Conservation (phyloP, 1,139 yeast genomes). For the Candida sanyaensis region DNA sequence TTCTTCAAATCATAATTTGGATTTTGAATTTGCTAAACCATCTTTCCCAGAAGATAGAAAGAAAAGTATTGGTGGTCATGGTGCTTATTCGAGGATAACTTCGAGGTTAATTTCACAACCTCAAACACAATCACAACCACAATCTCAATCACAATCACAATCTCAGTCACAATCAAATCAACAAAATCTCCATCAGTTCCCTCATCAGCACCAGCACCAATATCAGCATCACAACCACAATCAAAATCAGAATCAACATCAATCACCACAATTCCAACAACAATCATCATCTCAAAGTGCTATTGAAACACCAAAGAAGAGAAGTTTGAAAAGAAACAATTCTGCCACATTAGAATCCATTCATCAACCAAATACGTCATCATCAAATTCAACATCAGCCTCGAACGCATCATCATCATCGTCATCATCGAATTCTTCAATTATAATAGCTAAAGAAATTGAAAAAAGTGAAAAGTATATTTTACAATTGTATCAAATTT, state of each 20-base stretch:
- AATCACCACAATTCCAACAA: conserved; percentile 1
- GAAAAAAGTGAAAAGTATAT: conserved; percentile 47
- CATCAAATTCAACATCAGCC: conserved; percentile 7
- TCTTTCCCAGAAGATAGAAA: conserved; percentile 24
- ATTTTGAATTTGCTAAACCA: conserved; percentile 40
- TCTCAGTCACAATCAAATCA: background rate
- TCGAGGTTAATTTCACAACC: conserved; percentile 58
- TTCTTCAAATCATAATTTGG: conserved; percentile 18
- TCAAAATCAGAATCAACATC: background rate
- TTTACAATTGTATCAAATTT: conserved; percentile 52
- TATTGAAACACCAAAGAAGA: conserved; percentile 14
- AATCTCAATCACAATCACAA: conserved; percentile 9
- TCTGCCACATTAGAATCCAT: conserved; percentile 20
- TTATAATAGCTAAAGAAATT: conserved; percentile 29
- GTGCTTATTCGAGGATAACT: conserved; percentile 49
- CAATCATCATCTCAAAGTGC: background rate
- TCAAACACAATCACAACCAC: conserved; percentile 8
- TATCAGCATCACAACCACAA: background rate
- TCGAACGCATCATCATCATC: conserved; percentile 5
- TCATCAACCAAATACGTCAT: conserved; percentile 4
- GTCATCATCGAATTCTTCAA: conserved; percentile 13
- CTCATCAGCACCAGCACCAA: background rate
- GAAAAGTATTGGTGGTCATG: conserved; percentile 21
- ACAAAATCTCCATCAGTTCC: background rate
- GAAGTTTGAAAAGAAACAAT: conserved; percentile 30